Conservation (phyloP, 805 yeast species). For the Pichia manshurica region DNA sequence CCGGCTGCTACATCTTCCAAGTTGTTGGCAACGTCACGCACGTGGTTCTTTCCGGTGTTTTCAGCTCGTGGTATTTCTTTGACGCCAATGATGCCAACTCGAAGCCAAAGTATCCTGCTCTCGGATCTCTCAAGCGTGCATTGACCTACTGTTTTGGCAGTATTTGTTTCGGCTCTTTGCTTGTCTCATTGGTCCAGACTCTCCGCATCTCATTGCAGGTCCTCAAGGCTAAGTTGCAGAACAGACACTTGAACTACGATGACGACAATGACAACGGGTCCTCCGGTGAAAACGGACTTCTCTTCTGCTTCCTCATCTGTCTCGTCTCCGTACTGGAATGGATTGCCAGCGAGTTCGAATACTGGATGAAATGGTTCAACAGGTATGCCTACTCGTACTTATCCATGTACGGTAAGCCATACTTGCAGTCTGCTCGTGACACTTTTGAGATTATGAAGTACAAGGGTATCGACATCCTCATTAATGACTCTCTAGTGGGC, state of each 20-base stretch:
- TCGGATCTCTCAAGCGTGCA: conserved; percentile 72
- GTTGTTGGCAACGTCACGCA: conserved; percentile 77
- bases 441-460: conserved; percentile 72
- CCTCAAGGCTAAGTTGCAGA: conserved; percentile 38
- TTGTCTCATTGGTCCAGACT: conserved; percentile 71
- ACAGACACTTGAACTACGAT: conserved; percentile 18
- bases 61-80: conserved; percentile 88
- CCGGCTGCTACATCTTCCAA: conserved; percentile 80
- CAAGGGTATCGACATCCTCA: conserved; percentile 79
- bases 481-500: conserved; percentile 77
- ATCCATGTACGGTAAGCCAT: conserved; percentile 80
- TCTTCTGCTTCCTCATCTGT: conserved; percentile 44
- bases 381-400: conserved; percentile 84
- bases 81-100: conserved; percentile 32
- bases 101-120: conserved; percentile 72
- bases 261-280: conserved; percentile 48
- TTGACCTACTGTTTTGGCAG: conserved; percentile 86
- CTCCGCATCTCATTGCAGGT: conserved; percentile 49
- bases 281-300: conserved; percentile 27
- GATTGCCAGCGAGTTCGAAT: conserved; percentile 37
- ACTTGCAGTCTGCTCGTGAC: conserved; percentile 69
- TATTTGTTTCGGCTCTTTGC: conserved; percentile 71
- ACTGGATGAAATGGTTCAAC: conserved; percentile 69
- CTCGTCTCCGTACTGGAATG: conserved; percentile 62
- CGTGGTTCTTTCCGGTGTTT: conserved; percentile 75